Base-by-base conservation (phyloP, 1,284 basidiomycete genomes). In the Crocinoboletus sp. region DNA sequence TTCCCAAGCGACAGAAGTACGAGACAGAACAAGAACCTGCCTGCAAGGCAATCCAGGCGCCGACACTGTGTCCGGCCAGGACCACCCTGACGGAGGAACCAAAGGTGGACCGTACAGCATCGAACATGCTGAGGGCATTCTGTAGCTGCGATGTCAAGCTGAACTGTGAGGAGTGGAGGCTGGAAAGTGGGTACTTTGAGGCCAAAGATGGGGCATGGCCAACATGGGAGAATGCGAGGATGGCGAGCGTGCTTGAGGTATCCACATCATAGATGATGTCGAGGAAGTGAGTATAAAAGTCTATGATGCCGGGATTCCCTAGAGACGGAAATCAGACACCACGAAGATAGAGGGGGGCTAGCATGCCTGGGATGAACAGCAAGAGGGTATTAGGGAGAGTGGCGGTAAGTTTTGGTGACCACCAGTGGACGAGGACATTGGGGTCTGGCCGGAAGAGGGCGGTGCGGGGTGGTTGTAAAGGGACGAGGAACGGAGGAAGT, bases 281-380 rank as follows among this genome's bases (percentile, higher is more conserved):
- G 15, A 84, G 66, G 53, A 82, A 84, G 9, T 71, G 71, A 0
- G 66, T 68, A 50, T 83, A 84, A 57, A 83, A 81, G 25, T 76
- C 70, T 23, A 77, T 50, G 11, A 80, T 59, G 1, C 81, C 80
- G 6, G 80, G 81, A 54, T 84, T 84, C 9, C 80, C 81, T 28
- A 32, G 17, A 32, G 30, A 38, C 38, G 19, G 22, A 35, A 24
- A 29, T 41, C n/a, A 36, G 22, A 30, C 17, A 19, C n/a, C 7
- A 12, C 19, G 28, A 28, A 19, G 9, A 31, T 36, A 35, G 32
- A 38, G 19, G 2, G 30, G 22, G 38, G 38, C 16, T 15, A 32
- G 38, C 50, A 31, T 24, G 75, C 78, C 78, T 52, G 80, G 81
- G 38, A 82, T 73, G 58, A 83, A 81, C 5, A 82, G 53, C 11